phyloP scores from a whole-genome alignment of 169 alveolate species.

The Cryptosporidium sp. region DNA sequence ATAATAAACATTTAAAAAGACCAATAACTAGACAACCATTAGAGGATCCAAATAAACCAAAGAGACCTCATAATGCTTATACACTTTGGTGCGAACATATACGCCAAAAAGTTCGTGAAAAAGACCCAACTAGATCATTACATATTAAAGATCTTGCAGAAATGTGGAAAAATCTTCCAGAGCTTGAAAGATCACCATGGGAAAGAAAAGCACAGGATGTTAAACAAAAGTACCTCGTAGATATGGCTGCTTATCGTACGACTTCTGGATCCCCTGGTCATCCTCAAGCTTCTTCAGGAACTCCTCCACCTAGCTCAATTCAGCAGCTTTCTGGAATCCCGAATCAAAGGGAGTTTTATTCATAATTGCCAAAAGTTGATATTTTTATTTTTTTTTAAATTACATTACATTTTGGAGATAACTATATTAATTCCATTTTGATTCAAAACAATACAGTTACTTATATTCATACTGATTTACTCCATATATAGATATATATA shows the following conservation, averaged over 20 bases:
- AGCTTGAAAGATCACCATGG: slow-evolving; percentile 64
- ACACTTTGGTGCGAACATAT: slow-evolving; percentile 75
- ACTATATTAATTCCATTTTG: no score
- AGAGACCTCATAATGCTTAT: slow-evolving; percentile 72
- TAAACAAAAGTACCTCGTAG: slow-evolving; percentile 64
- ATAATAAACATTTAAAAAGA: slow-evolving; percentile 46
- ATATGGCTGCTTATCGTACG: slow-evolving; percentile 71
- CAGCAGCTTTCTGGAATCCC: slow-evolving; percentile 62
- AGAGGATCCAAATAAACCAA: slow-evolving; percentile 67
- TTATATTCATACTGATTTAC: background rate
- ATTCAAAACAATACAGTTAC: no score
- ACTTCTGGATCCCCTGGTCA: slow-evolving; percentile 60
- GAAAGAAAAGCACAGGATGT: slow-evolving; percentile 72
- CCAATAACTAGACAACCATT: slow-evolving; percentile 60
- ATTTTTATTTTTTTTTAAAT: no score
- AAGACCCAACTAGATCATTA: slow-evolving; percentile 66
- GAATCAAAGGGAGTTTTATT: slow-evolving; percentile 68
- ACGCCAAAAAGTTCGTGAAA: slow-evolving; percentile 71
- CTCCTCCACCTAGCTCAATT: slow-evolving; percentile 42
- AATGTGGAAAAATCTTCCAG: slow-evolving; percentile 75
- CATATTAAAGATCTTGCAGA: slow-evolving; percentile 71
- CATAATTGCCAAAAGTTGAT: background rate
- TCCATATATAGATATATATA: background rate
- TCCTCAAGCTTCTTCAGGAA: slow-evolving; percentile 50
- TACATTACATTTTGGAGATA: background rate